Base-by-base conservation (phyloP, 768 basidiomycete species). In the Mycena filopes region DNA sequence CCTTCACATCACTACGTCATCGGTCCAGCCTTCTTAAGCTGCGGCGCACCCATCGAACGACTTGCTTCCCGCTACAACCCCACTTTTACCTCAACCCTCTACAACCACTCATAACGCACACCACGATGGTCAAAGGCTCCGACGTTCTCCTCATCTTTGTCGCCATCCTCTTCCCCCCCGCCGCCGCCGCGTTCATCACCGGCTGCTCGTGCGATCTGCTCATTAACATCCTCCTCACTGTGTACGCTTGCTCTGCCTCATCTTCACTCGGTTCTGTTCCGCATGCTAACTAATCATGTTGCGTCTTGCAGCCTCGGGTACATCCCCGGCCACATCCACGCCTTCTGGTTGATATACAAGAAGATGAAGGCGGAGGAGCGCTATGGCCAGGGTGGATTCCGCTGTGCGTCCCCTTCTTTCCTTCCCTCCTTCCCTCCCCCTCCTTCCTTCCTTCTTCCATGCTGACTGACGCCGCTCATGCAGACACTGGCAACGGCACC, bases 311-410 rank as follows among this genome's bases (percentile, higher is more conserved):
- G 92, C 55, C 83, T 94, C 64, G 94, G 94, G 7, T 94, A 92
- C 76, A 75, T 94, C 56, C 92, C 93, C 0, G 92, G 85, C n/a
- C 81, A 83, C 45, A 79, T 86, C 48, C 93, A 95, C 73, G 91
- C 93, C 2, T 94, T 95, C 80, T 95, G 91, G 91, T 83, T 96
- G 55, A 94, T 95, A 60, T 95, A 95, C 80, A 90, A 85, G 85
- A 92, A 91, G 85, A 94, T 94, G 85, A 84, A 92, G 71, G 95
- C 94, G 0, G 92, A 94, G 71, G 93, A 94, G 71, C 84, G 82
- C 43, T 96, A 93, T 72, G 94, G 94, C 15, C 78, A 74, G 7
- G 93, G 92, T 21, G 90, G 90, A 33, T 95, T 88, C 81, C 76
- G 82, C 55, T 95, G 93, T 94, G 72, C 73, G 93, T 84, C 11